phyloP scores from a whole-genome alignment of 2,329 filamentous ascomycete species.

The Amauroascus verrucosus region DNA sequence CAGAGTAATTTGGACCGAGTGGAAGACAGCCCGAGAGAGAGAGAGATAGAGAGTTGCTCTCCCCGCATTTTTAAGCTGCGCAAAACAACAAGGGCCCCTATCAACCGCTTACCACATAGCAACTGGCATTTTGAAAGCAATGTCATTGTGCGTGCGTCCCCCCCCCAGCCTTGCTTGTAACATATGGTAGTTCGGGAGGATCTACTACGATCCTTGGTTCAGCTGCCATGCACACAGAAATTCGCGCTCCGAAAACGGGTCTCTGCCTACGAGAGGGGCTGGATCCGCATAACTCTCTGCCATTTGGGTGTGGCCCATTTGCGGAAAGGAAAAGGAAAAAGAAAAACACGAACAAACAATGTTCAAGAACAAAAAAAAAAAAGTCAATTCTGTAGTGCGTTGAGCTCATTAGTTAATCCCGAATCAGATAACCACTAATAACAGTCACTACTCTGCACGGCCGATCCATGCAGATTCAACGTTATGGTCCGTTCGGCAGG shows the following conservation, averaged over 20 bases:
- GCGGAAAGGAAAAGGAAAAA: too few species aligned
- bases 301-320: background rate
- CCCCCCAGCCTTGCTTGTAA: background rate
- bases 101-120: background rate
- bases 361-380: background rate
- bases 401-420: background rate
- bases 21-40: background rate
- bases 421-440: constrained; percentile 6
- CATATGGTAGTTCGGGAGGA: background rate
- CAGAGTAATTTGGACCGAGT: background rate
- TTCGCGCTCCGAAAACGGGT: constrained; percentile 6
- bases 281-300: background rate
- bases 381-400: background rate
- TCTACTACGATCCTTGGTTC: background rate
- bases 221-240: background rate
- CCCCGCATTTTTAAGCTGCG: background rate
- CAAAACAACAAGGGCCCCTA: background rate
- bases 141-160: background rate
- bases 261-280: background rate
- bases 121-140: background rate
- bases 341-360: background rate
- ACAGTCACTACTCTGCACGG: constrained; percentile 4
- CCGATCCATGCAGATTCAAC: constrained; percentile 5
- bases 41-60: background rate
- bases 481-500: background rate